These are phyloP conservation scores for Arabis hirsuta DNA, from an alignment of 345 rosid genomes.

Conservation along the genomic window DNA sequence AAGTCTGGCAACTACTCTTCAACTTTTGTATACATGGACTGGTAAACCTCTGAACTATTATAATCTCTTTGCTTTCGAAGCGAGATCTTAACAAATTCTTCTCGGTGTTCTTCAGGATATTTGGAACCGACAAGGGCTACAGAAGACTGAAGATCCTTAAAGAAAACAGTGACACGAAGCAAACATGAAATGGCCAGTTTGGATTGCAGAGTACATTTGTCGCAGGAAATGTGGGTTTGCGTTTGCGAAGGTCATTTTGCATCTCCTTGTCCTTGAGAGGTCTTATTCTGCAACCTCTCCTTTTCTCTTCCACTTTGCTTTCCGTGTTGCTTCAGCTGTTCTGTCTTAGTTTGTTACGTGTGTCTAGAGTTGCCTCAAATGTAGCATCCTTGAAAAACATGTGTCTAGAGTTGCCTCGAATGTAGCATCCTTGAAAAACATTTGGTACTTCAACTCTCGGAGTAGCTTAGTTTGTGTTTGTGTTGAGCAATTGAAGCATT, in stretches of 20 bases:
- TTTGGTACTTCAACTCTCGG: constrained; percentile 22
- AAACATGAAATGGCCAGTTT: constrained; percentile 27
- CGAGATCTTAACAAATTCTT: neutral
- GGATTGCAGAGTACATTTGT: constrained; percentile 34
- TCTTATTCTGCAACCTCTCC: constrained; percentile 31
- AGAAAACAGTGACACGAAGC: constrained; percentile 39
- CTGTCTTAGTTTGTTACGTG: constrained; percentile 23
- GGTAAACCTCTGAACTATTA: constrained; percentile 54
- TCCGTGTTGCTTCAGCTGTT: constrained; percentile 24
- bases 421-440: constrained; percentile 33
- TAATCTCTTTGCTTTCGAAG: neutral
- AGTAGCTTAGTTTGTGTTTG: constrained; percentile 22
- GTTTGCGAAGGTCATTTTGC: neutral
- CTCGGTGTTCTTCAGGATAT: constrained; percentile 61
- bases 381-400: constrained; percentile 31
- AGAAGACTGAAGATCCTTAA: constrained; percentile 81
- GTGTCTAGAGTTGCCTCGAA: neutral
- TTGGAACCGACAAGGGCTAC: constrained; percentile 93
- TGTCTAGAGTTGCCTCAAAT: constrained; percentile 32
- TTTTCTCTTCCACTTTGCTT: constrained; percentile 12
- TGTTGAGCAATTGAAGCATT: constrained; percentile 29
- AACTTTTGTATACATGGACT: constrained; percentile 95
- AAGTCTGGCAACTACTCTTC: constrained; percentile 98
- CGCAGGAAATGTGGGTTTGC: constrained; percentile 12
- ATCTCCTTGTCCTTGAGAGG: constrained; percentile 11